Percentiles rank a stretch among this genome's conserved stretches.
These are phyloP conservation scores for Rhizodiscina lignyota DNA, from an alignment of 495 filamentous ascomycete genomes.

Conservation along the genomic window DNA sequence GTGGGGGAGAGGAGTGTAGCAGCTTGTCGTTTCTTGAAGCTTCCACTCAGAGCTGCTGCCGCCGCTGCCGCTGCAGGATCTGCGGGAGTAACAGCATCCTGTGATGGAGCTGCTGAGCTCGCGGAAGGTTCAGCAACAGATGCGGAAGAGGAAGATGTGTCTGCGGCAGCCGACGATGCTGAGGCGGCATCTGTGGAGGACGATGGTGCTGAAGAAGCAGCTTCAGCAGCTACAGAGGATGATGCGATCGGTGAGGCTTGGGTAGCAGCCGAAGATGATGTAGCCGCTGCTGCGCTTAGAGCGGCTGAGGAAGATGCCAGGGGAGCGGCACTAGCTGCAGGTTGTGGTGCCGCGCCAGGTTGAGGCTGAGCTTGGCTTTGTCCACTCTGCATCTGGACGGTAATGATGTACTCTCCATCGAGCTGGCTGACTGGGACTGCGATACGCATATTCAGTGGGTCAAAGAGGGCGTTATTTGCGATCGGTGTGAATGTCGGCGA, in stretches of 20 bases:
- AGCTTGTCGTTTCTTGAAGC: no score
- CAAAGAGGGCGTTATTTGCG: constrained; percentile 8
- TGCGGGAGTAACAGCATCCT: no score
- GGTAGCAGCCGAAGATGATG: not conserved
- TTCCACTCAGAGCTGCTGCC: no score
- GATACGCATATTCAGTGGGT: constrained; percentile 10
- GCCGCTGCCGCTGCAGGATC: no score
- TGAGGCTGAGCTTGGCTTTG: not conserved
- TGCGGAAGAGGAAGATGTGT: no score
- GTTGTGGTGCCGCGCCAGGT: not conserved
- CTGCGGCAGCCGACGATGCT: not conserved
- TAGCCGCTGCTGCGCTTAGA: not conserved
- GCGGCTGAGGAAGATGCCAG: not conserved
- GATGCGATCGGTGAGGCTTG: not conserved
- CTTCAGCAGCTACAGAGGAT: not conserved
- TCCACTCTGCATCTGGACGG: constrained; percentile 7
- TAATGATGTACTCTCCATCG: constrained; percentile 15
- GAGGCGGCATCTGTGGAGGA: not conserved
- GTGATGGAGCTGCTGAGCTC: no score
- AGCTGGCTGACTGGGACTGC: constrained; percentile 10
- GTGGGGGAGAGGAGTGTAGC: no score
- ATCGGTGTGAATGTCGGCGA: constrained; percentile 16
- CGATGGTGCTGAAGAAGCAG: not conserved
- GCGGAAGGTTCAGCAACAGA: no score
- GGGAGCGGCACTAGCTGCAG: not conserved